phyloP scores from a whole-genome alignment of 2,329 filamentous ascomycete species.

The Neonectria coccinea region DNA sequence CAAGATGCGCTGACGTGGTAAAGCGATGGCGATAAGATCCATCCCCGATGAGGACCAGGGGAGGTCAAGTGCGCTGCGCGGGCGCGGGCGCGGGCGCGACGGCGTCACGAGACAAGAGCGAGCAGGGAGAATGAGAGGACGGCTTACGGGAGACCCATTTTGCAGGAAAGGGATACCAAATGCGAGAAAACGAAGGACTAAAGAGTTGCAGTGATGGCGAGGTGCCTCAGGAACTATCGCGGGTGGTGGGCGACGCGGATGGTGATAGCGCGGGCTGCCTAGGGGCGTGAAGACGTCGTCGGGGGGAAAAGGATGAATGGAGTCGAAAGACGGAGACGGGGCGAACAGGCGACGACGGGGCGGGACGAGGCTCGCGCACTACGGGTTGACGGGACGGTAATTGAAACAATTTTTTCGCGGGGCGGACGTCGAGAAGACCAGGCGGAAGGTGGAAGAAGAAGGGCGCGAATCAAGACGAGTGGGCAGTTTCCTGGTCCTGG shows the following conservation, averaged over 20 bases:
- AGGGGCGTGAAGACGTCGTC: slow-evolving; percentile 34
- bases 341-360: slow-evolving; percentile 16
- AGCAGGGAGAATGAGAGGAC: slow-evolving; percentile 32
- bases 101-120: slow-evolving; percentile 18
- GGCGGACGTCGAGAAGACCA: slow-evolving; percentile 28
- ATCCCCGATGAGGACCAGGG: slow-evolving; percentile 36
- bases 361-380: slow-evolving; percentile 21
- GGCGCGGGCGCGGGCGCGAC: slow-evolving; percentile 39
- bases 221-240: slow-evolving; percentile 20
- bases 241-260: slow-evolving; percentile 24
- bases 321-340: slow-evolving; percentile 40
- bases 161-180: slow-evolving; percentile 17
- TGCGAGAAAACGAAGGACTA: slow-evolving; percentile 30
- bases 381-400: slow-evolving; percentile 5
- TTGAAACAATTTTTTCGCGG: slow-evolving; percentile 21
- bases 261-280: slow-evolving; percentile 38
- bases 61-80: slow-evolving; percentile 29
- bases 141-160: slow-evolving; percentile 64
- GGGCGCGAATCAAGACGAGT: slow-evolving; percentile 31
- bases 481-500: slow-evolving; percentile 20
- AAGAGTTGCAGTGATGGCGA: slow-evolving; percentile 17
- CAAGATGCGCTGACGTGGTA: slow-evolving; percentile 33
- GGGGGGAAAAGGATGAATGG: slow-evolving; percentile 37
- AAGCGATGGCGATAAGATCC: slow-evolving; percentile 39
- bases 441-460: slow-evolving; percentile 27